Evolutionary conservation across 306 rosid species (phyloP).

Genomic region (Acacia acuminata): DNA sequence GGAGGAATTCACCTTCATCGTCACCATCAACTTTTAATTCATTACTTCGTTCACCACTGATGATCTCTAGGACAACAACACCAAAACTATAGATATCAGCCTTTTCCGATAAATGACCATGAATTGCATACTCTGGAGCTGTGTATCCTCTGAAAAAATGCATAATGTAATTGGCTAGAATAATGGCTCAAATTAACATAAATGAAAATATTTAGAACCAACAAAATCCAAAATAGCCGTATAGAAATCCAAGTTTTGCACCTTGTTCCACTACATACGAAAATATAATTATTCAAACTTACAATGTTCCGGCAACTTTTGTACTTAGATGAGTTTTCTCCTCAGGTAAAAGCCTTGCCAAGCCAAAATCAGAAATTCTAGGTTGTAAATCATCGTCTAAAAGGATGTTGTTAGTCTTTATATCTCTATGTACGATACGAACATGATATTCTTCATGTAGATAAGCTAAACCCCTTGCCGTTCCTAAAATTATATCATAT

Average conservation of each 20-base stretch:
- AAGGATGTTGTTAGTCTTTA: neutral
- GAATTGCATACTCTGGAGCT: conserved; percentile 43
- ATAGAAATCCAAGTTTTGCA: too few relatives aligned
- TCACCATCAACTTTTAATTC: conserved; percentile 36
- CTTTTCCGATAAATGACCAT: conserved; percentile 72
- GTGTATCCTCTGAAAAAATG: conserved; percentile 39
- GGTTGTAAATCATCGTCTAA: neutral
- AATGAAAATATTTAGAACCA: neutral
- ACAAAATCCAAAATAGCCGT: neutral
- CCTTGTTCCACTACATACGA: too few relatives aligned
- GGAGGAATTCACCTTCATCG: conserved; percentile 54
- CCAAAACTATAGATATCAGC: conserved; percentile 71
- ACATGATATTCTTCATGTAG: conserved; percentile 69
- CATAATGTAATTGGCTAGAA: neutral
- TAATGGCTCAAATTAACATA: neutral
- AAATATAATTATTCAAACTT: neutral
- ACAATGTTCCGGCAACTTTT: neutral
- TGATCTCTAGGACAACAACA: conserved; percentile 61
- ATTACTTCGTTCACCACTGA: conserved; percentile 56
- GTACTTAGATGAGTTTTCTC: neutral
- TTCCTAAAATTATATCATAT: conserved; percentile 37
- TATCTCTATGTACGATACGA: neutral
- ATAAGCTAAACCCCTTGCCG: conserved; percentile 64
- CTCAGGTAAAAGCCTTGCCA: neutral
- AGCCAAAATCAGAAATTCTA: neutral